Conservation (phyloP, 257 asterid species). For the Nyctanthes arbortristis region DNA sequence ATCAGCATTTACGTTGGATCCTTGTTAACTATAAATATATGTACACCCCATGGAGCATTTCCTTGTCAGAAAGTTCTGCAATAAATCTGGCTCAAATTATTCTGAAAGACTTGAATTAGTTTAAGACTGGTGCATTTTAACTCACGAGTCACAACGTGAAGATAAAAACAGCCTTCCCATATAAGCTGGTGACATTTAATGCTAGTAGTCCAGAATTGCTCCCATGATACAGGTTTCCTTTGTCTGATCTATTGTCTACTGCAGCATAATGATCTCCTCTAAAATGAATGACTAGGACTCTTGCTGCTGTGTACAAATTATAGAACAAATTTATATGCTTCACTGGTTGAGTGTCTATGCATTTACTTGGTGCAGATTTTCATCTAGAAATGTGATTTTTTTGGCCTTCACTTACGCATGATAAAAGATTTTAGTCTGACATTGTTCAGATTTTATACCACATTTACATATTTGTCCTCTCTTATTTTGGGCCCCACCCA, state of each 20-base stretch:
- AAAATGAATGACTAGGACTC: neutral
- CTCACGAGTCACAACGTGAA: neutral
- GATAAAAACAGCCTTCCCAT: neutral
- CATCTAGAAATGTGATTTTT: no score
- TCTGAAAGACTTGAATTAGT: slow-evolving; percentile 8
- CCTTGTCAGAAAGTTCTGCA: neutral
- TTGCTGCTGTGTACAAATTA: neutral
- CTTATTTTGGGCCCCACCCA: no score
- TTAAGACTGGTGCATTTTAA: neutral
- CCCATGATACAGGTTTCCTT: neutral
- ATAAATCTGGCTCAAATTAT: neutral
- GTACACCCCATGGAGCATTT: no score
- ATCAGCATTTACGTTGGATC: no score
- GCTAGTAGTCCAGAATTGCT: neutral
- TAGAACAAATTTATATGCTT: neutral
- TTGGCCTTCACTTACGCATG: no score
- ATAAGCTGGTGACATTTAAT: neutral
- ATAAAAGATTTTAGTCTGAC: no score
- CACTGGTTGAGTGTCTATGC: neutral
- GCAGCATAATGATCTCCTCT: neutral
- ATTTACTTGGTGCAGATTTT: no score
- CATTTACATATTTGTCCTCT: no score
- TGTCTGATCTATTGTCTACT: neutral
- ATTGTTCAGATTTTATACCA: no score
- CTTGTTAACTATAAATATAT: no score